phyloP scores from a whole-genome alignment of 371 early-diverging fungal species.

The Rhizopus arrhizus region DNA sequence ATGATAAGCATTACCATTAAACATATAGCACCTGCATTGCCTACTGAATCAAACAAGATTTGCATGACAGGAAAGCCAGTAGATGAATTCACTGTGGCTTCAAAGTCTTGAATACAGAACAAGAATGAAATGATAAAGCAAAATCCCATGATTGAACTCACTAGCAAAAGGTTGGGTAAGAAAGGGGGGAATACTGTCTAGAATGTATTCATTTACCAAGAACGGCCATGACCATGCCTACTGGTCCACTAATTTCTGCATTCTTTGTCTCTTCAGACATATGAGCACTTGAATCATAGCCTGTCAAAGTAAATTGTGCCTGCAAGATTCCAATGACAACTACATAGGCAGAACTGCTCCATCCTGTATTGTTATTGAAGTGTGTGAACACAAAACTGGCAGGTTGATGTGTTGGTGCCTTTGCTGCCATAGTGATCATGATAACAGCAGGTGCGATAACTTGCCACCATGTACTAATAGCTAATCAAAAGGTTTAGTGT shows the following conservation, averaged over 20 bases:
- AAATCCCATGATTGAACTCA: constrained; percentile 43
- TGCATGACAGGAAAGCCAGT: constrained; percentile 54
- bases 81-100: constrained; percentile 35
- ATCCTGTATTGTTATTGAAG: constrained; percentile 43
- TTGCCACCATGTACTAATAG: constrained; percentile 46
- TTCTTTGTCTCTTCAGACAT: constrained; percentile 72
- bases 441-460: constrained; percentile 39
- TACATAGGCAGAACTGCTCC: constrained; percentile 31
- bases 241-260: constrained; percentile 60
- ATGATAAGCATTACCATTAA: constrained; percentile 58
- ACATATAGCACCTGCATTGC: constrained; percentile 49
- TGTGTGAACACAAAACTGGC: constrained; percentile 48
- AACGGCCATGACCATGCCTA: constrained; percentile 31
- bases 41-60: constrained; percentile 56
- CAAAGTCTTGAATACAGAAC: constrained; percentile 50
- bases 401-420: constrained; percentile 50
- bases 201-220: constrained; percentile 18
- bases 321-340: constrained; percentile 38
- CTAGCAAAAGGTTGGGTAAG: constrained; percentile 6
- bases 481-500: constrained; percentile 12
- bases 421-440: constrained; percentile 35
- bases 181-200: not conserved
- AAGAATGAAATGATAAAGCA: constrained; percentile 44
- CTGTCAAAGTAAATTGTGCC: constrained; percentile 47
- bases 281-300: constrained; percentile 72